Evolutionary conservation across 805 yeast genomes (phyloP), one percentile per base, ranked within the genome.

Genomic region (Saturnispora zaruensis): DNA sequence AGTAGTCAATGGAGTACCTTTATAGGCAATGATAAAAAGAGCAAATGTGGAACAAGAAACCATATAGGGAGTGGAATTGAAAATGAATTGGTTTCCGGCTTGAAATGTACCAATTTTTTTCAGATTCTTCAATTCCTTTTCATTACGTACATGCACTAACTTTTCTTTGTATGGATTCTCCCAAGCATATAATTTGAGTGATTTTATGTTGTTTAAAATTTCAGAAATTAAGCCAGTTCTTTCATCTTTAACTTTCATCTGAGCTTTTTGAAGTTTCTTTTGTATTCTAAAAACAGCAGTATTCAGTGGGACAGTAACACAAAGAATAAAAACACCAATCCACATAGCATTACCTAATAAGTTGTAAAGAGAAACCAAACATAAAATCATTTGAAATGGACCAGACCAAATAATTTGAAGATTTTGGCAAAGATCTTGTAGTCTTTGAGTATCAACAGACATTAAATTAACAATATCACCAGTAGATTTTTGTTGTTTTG

Each of bases 151-250:
- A 60, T 81, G 70, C 55, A 79, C 78, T 51, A 95, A 73, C 58
- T 84, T 84, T 26, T 74, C 76, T 60, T 79, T 77, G 64, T 87
- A 89, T 3, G 98, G 95, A 30, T 65, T 70, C 68, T 93, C 99
- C 99, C 99, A 93, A 2, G 95, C 95, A 62, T 93, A 93, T 45
- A 95, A 74, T 65, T 93, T 93, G 64, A 93, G 73, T 11, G 96
- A 87, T 69, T 89, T 91, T 65, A 93, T 87, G 61, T 90, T 91
- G 65, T 87, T 87, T 64, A 91, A 74, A 50, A 91, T 86, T 64
- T 91, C 97, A 53, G 87, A 81, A 49, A 88, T 84, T 41, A 90
- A 72, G 57, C 96, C 81, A 9, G 96, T 86, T 72, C 99, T 82
- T 64, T 84, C 85, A 68, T 93, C 99, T 66, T 93, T 91, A 61